Evolutionary conservation across 148 eudicot genomes (phyloP), one percentile per base, ranked within the genome.

Genomic region (Cornus kousa): DNA sequence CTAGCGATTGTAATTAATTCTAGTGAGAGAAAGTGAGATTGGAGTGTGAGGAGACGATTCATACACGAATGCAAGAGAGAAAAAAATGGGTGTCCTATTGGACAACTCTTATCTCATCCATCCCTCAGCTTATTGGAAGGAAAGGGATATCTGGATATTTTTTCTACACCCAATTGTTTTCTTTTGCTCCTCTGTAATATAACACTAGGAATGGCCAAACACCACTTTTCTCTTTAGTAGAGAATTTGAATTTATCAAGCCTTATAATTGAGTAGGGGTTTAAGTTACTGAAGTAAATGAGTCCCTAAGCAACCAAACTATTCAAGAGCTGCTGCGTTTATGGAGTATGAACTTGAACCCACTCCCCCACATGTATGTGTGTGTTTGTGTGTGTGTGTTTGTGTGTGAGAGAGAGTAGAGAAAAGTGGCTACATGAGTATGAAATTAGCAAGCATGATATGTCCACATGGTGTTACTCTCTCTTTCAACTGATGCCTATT

Each of bases 61-160:
- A 78, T 72, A 82, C 85, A 87, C 87, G 83, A 78, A 50, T 68
- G 74, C 59, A 4, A 68, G 35, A 80, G 48, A 62, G 7, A 14
- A 53, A 9, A 50, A 28, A 0, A 7, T 0, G 53, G 8, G 39
- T 33, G 37, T 35, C 68, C 24, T 82, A 43, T 43, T 9, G 71
- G 75, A 74, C 73, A 80, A 46, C 73, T 78, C 82, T 82, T 77
- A 80, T 86, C 88, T 73, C 80, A 55, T 46, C 82, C 80, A 66
- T 46, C 82, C 65, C 57, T 80, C 43, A 24, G 35, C 50, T 53
- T 75, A 28, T 80, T 74, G 78, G 74, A 80, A 75, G 55, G 57
- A 33, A 70, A 80, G 70, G 55, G 74, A 57, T 74, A 74, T 57
- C 22, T 75, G 67, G 74, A 40, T 76, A 24, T 67, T 67, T 67